Percentiles rank a stretch among this genome's conserved stretches.
These are phyloP conservation scores for Lasiosphaeria ovina DNA, from an alignment of 495 filamentous ascomycete genomes.

Conservation along the genomic window DNA sequence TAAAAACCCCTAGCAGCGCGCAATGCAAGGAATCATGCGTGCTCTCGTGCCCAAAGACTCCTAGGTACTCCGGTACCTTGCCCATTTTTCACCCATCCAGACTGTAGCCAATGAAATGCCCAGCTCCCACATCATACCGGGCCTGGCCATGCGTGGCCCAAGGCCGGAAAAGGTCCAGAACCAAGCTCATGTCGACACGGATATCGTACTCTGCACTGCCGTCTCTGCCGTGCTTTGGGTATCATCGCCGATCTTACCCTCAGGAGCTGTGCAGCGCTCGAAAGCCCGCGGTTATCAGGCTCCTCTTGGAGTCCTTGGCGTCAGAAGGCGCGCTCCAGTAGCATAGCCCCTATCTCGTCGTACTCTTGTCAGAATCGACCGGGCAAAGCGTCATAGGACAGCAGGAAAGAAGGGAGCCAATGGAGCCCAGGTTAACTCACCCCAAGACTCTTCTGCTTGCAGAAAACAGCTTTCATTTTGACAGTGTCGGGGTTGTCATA, in stretches of 20 bases:
- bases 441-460: slow-evolving; percentile 70
- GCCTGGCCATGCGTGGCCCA: neutral
- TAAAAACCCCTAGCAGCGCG: neutral
- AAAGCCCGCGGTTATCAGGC: slow-evolving; percentile 73
- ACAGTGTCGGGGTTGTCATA: slow-evolving; percentile 86
- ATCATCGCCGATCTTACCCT: slow-evolving; percentile 11
- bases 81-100: neutral
- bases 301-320: slow-evolving; percentile 59
- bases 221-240: slow-evolving; percentile 3
- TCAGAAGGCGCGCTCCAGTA: slow-evolving; percentile 92
- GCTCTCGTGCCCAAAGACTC: neutral
- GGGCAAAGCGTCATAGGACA: slow-evolving; percentile 8
- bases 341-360: slow-evolving; percentile 63
- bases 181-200: neutral
- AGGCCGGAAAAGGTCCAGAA: neutral
- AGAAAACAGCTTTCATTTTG: slow-evolving; percentile 79
- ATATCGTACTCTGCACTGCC: neutral
- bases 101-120: neutral
- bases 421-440: slow-evolving; percentile 33
- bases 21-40: slow-evolving; percentile 2
- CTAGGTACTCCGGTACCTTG: neutral
- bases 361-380: too few relatives aligned
- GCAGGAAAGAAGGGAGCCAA: neutral
- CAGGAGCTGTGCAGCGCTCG: slow-evolving; percentile 62
- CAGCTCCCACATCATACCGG: neutral